These are phyloP conservation scores for Lomentospora prolificans DNA, from an alignment of 2,329 filamentous ascomycete species.

Conservation along the genomic window DNA sequence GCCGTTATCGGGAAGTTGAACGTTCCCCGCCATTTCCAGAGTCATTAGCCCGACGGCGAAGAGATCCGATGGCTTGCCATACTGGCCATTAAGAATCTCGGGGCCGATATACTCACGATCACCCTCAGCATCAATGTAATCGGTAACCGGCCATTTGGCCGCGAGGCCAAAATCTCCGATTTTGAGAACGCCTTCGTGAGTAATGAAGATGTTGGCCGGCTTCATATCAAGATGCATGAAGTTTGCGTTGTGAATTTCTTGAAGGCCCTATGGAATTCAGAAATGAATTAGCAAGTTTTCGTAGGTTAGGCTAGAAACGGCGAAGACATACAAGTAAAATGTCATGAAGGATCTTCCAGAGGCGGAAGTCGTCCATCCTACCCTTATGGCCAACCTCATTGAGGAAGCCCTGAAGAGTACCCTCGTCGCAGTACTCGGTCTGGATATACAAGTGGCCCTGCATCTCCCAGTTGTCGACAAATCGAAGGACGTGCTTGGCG, in stretches of 20 bases:
- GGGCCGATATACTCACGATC: slow-evolving; percentile 95
- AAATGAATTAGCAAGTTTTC: slow-evolving; percentile 9
- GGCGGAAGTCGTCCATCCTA: slow-evolving; percentile 89
- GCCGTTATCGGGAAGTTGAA: slow-evolving; percentile 87
- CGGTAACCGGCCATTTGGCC: slow-evolving; percentile 63
- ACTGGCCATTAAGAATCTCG: slow-evolving; percentile 77
- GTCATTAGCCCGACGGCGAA: slow-evolving; percentile 93
- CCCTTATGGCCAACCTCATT: slow-evolving; percentile 73
- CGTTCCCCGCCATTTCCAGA: slow-evolving; percentile 88
- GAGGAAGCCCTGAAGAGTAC: slow-evolving; percentile 79
- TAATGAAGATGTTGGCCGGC: slow-evolving; percentile 74
- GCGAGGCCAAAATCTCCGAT: slow-evolving; percentile 84
- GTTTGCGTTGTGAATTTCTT: slow-evolving; percentile 79
- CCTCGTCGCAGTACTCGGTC: slow-evolving; percentile 93
- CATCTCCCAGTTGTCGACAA: slow-evolving; percentile 81
- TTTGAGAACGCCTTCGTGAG: slow-evolving; percentile 71
- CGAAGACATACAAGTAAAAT: slow-evolving; percentile 61
- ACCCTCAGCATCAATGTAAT: slow-evolving; percentile 78
- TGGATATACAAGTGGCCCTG: slow-evolving; percentile 87
- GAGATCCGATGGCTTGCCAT: slow-evolving; percentile 84
- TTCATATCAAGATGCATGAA: slow-evolving; percentile 83
- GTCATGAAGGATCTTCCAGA: slow-evolving; percentile 96
- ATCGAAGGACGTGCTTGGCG: slow-evolving; percentile 76
- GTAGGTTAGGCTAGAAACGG: background rate
- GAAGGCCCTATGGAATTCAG: slow-evolving; percentile 54